phyloP scores from a whole-genome alignment of 495 filamentous ascomycete species.

The Hypoxylon fragiforme region DNA sequence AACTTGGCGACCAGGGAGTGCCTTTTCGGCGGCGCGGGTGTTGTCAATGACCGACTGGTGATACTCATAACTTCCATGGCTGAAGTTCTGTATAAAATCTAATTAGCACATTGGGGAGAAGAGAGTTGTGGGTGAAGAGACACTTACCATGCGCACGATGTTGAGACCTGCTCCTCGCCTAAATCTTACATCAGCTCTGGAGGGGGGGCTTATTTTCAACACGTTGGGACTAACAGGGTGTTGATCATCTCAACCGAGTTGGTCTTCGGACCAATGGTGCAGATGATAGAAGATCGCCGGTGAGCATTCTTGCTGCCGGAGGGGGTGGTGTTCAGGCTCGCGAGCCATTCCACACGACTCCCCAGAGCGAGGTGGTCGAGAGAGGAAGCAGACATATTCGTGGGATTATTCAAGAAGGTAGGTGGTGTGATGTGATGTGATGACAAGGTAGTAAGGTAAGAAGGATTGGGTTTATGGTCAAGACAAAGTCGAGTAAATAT shows the following conservation, averaged over 20 bases:
- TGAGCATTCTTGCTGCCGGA: constrained; percentile 76
- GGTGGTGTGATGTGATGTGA: too few relatives aligned
- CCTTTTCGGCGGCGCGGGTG: constrained; percentile 78
- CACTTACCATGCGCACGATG: constrained; percentile 73
- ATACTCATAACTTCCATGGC: constrained; percentile 91
- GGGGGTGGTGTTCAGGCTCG: constrained; percentile 73
- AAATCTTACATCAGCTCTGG: constrained; percentile 6
- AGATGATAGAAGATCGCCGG: constrained; percentile 96
- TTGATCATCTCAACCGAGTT: constrained; percentile 98
- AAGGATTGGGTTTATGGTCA: not conserved
- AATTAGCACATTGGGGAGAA: not conserved
- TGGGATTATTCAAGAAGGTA: constrained; percentile 3
- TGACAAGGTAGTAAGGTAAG: not conserved
- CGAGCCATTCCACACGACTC: constrained; percentile 90
- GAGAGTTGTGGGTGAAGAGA: not conserved
- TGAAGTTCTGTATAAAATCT: constrained; percentile 69
- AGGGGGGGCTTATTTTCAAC: not conserved
- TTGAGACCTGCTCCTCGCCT: constrained; percentile 71
- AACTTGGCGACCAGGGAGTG: constrained; percentile 77
- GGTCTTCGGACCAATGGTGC: constrained; percentile 99
- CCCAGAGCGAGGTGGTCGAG: constrained; percentile 78
- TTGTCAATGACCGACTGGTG: constrained; percentile 97
- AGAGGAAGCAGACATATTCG: constrained; percentile 39
- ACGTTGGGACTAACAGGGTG: constrained; percentile 55
- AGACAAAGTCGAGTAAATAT: not conserved